phyloP scores from a whole-genome alignment of 1,139 yeast genomes.

The Lodderomyces jiufengensis region DNA sequence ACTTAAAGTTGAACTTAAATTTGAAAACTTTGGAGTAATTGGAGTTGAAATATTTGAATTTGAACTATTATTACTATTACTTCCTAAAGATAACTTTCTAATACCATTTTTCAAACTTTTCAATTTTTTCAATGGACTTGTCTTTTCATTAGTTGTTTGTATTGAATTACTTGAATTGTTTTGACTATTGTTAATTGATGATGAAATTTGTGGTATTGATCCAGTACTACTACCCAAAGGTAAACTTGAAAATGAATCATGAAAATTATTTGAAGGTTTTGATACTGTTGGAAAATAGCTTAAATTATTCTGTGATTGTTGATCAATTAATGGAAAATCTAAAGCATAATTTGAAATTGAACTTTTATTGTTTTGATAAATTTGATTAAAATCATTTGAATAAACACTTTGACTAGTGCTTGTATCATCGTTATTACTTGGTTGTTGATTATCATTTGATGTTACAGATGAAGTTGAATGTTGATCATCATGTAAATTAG shows the following conservation, averaged over 20 bases:
- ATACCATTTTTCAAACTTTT: conserved; percentile 39
- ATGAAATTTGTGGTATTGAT: conserved; percentile 1
- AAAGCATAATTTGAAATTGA: conserved; percentile 27
- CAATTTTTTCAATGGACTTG: conserved; percentile 20
- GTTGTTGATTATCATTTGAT: conserved; percentile 2
- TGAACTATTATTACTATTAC: conserved; percentile 6
- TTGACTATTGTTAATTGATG: not conserved
- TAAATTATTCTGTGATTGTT: conserved; percentile 3
- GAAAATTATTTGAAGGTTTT: conserved; percentile 2
- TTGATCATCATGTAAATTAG: conserved; percentile 6
- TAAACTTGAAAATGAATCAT: conserved; percentile 6
- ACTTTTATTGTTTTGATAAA: conserved; percentile 15
- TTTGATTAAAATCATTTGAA: conserved; percentile 12
- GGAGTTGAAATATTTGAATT: conserved; percentile 7
- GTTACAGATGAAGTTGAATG: conserved; percentile 5
- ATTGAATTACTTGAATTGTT: conserved; percentile 1
- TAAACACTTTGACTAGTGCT: conserved; percentile 7
- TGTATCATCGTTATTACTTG: not conserved
- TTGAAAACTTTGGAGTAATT: conserved; percentile 18
- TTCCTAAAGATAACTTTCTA: conserved; percentile 27
- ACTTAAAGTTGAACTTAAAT: conserved; percentile 13
- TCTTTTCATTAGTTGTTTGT: conserved; percentile 12
- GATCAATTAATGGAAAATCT: conserved; percentile 27
- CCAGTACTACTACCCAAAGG: not conserved
- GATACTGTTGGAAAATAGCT: conserved; percentile 21